These are phyloP conservation scores for Verbena officinalis DNA, from an alignment of 257 asterid genomes.

Conservation along the genomic window DNA sequence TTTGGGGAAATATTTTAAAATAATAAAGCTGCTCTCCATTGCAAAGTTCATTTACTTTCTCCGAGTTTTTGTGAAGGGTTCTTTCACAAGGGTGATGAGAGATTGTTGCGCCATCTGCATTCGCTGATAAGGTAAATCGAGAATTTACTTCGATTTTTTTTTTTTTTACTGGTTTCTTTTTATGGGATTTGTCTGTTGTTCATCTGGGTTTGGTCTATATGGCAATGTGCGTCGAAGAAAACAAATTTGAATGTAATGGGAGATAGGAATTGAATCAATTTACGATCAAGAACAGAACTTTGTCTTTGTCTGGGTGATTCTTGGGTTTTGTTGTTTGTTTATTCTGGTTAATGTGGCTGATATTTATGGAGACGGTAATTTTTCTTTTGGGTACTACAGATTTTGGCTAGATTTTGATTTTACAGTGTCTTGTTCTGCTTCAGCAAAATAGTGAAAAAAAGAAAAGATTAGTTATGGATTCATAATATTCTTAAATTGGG, in stretches of 20 bases:
- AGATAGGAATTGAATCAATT: slow-evolving; percentile 28
- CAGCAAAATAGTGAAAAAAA: neutral
- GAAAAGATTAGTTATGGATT: neutral
- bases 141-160: slow-evolving; percentile 8
- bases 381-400: neutral
- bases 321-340: slow-evolving; percentile 12
- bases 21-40: slow-evolving; percentile 5
- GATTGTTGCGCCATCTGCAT: slow-evolving; percentile 36
- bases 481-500: neutral
- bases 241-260: slow-evolving; percentile 12
- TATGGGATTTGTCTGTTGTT: slow-evolving; percentile 13
- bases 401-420: slow-evolving; percentile 15
- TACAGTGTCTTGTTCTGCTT: slow-evolving; percentile 10
- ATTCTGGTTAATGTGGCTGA: slow-evolving; percentile 3
- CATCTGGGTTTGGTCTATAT: slow-evolving; percentile 4
- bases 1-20: slow-evolving; percentile 5
- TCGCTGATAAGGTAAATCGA: slow-evolving; percentile 37
- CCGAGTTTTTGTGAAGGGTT: slow-evolving; percentile 12
- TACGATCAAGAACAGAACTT: slow-evolving; percentile 24
- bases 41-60: slow-evolving; percentile 29
- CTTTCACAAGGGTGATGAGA: slow-evolving; percentile 32
- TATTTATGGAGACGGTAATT: neutral
- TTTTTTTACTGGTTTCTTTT: neutral
- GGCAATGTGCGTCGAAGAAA: slow-evolving; percentile 17
- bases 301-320: slow-evolving; percentile 22